phyloP scores from a whole-genome alignment of 352 stramenopile genomes.

The Pythium guiyangense region DNA sequence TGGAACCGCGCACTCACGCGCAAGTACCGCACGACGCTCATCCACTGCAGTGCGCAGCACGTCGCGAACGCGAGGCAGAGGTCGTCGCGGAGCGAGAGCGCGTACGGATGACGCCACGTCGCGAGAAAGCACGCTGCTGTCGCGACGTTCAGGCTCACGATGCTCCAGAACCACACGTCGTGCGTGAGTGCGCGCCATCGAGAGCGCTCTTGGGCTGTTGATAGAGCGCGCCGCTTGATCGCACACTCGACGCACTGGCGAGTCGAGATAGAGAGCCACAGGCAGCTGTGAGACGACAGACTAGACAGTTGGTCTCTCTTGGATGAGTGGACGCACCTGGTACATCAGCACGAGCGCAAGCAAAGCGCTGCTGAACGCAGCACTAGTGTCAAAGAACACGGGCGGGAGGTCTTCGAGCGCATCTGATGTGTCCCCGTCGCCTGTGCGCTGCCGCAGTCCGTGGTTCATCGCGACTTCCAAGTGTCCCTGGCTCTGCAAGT shows the following conservation, averaged over 20 bases:
- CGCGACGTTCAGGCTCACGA: slow-evolving; percentile 42
- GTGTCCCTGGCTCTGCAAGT: slow-evolving; percentile 66
- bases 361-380: slow-evolving; percentile 38
- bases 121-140: slow-evolving; percentile 44
- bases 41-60: slow-evolving; percentile 72
- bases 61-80: slow-evolving; percentile 59
- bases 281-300: too few species aligned
- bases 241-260: slow-evolving; percentile 35
- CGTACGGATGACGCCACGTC: slow-evolving; percentile 51
- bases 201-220: slow-evolving; percentile 7
- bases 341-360: slow-evolving; percentile 37
- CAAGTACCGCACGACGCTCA: slow-evolving; percentile 71
- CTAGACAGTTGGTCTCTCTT: too few species aligned
- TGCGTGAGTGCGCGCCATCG: slow-evolving; percentile 14
- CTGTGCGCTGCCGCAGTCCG: slow-evolving; percentile 18
- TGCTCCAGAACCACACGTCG: slow-evolving; percentile 71
- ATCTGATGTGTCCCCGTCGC: slow-evolving; percentile 3
- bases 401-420: slow-evolving; percentile 27
- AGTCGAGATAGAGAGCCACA: background rate
- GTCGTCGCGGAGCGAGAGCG: slow-evolving; percentile 42
- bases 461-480: slow-evolving; percentile 64
- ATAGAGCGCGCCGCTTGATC: slow-evolving; percentile 34
- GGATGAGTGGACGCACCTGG: slow-evolving; percentile 29
- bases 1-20: slow-evolving; percentile 66
- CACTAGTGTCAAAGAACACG: slow-evolving; percentile 41